These are phyloP conservation scores for Curvularia verruculosa DNA, from an alignment of 2,329 filamentous ascomycete genomes.

Conservation along the genomic window DNA sequence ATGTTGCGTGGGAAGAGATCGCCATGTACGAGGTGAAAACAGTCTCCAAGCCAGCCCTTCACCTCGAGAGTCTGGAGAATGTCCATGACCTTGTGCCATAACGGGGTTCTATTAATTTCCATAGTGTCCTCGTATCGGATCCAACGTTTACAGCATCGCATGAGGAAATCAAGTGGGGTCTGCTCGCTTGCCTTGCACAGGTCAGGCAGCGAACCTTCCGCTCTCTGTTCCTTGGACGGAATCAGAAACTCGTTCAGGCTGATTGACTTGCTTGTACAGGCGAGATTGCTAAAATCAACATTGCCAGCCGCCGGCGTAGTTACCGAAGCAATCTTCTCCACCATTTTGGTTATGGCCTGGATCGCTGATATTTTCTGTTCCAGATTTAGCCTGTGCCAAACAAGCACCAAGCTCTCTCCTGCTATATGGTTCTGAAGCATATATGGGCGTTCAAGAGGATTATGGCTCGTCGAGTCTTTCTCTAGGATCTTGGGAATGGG, in stretches of 20 bases:
- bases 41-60: slow-evolving; percentile 5
- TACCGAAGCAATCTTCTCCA: slow-evolving; percentile 7
- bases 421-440: slow-evolving; percentile 7
- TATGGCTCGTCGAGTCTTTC: not conserved
- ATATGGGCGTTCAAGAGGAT: slow-evolving; percentile 5
- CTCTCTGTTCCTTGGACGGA: not conserved
- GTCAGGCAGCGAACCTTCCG: not conserved
- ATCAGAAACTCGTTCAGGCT: not conserved
- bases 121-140: not conserved
- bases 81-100: not conserved
- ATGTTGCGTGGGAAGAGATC: slow-evolving; percentile 42
- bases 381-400: not conserved
- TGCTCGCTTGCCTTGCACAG: not conserved
- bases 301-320: slow-evolving; percentile 7
- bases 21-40: slow-evolving; percentile 24
- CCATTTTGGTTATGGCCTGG: not conserved
- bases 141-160: slow-evolving; percentile 10
- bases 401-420: not conserved
- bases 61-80: slow-evolving; percentile 2
- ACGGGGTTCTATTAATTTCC: not conserved
- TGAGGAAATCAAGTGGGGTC: slow-evolving; percentile 1
- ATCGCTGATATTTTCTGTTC: slow-evolving; percentile 5
- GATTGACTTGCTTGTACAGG: not conserved
- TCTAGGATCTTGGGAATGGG: slow-evolving; percentile 4
- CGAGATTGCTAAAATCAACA: not conserved